phyloP scores from a whole-genome alignment of 768 basidiomycete genomes.

The Boletellus ananas region DNA sequence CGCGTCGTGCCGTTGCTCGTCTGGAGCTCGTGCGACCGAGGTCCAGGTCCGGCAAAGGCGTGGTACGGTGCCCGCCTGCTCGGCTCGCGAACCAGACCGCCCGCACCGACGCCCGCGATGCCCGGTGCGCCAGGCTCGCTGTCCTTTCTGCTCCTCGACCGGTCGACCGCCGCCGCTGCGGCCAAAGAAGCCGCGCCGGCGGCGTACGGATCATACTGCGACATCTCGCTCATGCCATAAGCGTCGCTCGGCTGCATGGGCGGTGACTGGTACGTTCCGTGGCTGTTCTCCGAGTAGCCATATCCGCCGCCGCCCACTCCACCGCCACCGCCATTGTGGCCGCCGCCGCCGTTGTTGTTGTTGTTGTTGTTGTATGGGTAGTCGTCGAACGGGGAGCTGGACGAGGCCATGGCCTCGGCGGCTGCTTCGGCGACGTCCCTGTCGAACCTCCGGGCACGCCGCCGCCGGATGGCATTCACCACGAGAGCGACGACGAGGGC shows the following conservation, averaged over 20 bases:
- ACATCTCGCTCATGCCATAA: conserved; percentile 52
- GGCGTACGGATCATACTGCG: conserved; percentile 36
- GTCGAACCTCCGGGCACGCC: conserved; percentile 62
- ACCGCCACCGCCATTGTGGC: conserved; percentile 1
- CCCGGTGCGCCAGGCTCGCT: conserved; percentile 37
- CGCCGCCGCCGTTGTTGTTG: conserved; percentile 10
- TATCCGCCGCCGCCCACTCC: conserved; percentile 24
- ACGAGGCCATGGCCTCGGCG: conserved; percentile 53
- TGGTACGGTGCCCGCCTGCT: conserved; percentile 34
- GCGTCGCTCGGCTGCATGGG: conserved; percentile 40
- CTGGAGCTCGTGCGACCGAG: conserved; percentile 18
- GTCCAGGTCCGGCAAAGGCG: conserved; percentile 35
- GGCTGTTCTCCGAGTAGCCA: conserved; percentile 47
- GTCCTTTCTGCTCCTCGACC: conserved; percentile 26
- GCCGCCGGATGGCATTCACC: conserved; percentile 55
- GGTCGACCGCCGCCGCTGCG: conserved; percentile 17
- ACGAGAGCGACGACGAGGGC: conserved; percentile 47
- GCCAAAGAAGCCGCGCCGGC: conserved; percentile 21
- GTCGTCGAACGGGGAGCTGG: conserved; percentile 53
- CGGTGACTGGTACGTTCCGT: conserved; percentile 55
- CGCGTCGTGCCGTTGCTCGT: conserved; percentile 13
- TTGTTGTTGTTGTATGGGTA: conserved; percentile 27
- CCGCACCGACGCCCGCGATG: conserved; percentile 36
- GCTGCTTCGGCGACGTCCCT: conserved; percentile 73
- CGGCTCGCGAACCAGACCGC: conserved; percentile 27